Evolutionary conservation across 176 grass and related monocot genomes (phyloP).

Genomic region (Avena eriantha): DNA sequence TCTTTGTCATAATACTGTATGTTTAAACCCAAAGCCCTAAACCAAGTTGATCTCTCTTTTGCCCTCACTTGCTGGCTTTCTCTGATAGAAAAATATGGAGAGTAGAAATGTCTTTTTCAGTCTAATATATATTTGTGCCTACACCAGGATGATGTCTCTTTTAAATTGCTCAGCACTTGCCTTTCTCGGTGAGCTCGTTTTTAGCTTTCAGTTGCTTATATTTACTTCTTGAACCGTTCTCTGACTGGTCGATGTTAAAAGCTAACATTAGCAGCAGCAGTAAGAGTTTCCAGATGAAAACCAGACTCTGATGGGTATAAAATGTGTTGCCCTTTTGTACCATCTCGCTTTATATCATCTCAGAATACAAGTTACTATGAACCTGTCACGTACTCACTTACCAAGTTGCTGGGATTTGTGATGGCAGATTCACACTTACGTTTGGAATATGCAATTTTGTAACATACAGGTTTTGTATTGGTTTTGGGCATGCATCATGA

Average conservation of each 20-base stretch:
- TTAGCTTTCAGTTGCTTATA: not conserved
- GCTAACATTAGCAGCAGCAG: not conserved
- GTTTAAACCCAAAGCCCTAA: not conserved
- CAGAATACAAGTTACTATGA: not conserved
- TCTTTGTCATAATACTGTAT: not conserved
- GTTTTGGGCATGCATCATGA: not conserved
- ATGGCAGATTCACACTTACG: not conserved
- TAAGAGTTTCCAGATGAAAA: not conserved
- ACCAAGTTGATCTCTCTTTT: not conserved
- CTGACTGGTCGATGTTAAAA: not conserved
- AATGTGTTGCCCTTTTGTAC: not conserved
- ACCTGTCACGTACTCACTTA: not conserved
- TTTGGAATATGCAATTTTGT: not conserved
- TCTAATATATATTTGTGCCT: slow-evolving; percentile 1
- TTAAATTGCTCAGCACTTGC: no score
- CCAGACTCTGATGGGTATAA: not conserved
- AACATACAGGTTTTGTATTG: not conserved
- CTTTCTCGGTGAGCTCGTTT: not conserved
- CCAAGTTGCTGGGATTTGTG: not conserved
- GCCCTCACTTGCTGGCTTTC: not conserved
- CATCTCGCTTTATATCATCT: not conserved
- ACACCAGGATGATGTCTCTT: not conserved
- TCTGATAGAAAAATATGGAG: not conserved
- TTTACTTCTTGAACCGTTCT: not conserved
- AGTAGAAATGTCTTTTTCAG: slow-evolving; percentile 3